Percentiles rank a stretch among this genome's conserved stretches.
Evolutionary conservation across 345 rosid genomes (phyloP).

Genomic region (Euphorbia tirucalli): DNA sequence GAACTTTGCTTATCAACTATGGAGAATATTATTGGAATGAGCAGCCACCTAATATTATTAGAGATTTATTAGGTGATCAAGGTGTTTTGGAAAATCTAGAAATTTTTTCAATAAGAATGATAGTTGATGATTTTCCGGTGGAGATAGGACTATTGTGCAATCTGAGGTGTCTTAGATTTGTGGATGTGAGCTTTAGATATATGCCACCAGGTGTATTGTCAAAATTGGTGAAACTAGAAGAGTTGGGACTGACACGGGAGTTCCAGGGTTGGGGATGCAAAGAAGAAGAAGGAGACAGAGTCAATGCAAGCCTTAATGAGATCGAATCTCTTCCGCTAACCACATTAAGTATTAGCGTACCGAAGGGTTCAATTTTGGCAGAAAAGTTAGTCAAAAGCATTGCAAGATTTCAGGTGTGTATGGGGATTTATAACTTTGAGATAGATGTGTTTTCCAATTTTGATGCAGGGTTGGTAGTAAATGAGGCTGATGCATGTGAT

Average conservation of each 20-base stretch:
- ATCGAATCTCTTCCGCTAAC: background rate
- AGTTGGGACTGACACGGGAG: background rate
- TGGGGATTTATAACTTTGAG: background rate
- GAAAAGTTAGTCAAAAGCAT: background rate
- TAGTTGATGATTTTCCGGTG: background rate
- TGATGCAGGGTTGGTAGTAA: too few species aligned
- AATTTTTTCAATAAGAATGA: too few species aligned
- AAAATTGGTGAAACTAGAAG: background rate
- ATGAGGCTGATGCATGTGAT: background rate
- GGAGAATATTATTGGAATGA: too few species aligned
- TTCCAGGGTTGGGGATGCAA: background rate
- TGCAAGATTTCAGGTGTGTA: background rate
- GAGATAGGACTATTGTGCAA: background rate
- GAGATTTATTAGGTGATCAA: background rate
- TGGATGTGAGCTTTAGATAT: background rate
- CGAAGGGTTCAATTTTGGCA: background rate
- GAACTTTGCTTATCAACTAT: too few species aligned
- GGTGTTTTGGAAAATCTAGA: background rate
- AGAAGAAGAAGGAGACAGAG: background rate
- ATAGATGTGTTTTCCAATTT: too few species aligned
- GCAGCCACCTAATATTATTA: too few species aligned
- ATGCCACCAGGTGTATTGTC: background rate
- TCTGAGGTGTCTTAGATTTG: background rate
- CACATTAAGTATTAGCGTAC: slow-evolving; percentile 5
- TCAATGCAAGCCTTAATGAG: background rate